Conservation (phyloP, 1,284 basidiomycete species). For the Melampsora larici-populina region DNA sequence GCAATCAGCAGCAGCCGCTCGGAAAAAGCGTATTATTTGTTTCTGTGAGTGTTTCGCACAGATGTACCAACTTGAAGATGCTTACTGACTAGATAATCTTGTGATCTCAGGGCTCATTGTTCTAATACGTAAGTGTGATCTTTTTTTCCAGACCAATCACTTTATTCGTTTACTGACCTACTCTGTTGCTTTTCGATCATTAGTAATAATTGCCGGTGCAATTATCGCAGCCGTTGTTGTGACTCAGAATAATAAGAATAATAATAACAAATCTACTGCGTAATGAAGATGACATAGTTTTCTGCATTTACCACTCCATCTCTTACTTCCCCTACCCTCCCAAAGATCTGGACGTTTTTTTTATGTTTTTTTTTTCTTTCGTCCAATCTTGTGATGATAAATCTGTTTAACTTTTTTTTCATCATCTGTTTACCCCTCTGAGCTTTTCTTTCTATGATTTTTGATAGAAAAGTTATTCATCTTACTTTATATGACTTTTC, state of each 20-base stretch:
- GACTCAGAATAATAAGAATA: conserved; percentile 35
- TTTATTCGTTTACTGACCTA: not conserved
- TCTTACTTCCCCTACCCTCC: not conserved
- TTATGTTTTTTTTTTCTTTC: too few relatives aligned
- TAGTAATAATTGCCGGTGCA: conserved; percentile 22
- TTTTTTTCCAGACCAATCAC: not conserved
- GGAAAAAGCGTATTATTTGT: conserved; percentile 61
- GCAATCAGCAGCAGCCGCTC: conserved; percentile 68
- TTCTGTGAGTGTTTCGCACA: conserved; percentile 43
- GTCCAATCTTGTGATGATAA: too few relatives aligned
- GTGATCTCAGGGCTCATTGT: not conserved
- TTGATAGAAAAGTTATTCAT: too few relatives aligned
- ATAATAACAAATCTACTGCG: not conserved
- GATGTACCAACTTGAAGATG: not conserved
- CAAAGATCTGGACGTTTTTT: too few relatives aligned
- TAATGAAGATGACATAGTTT: not conserved
- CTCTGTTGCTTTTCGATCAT: not conserved
- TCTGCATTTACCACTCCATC: not conserved
- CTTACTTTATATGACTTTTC: too few relatives aligned
- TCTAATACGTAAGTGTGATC: not conserved
- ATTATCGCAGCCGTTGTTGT: conserved; percentile 36
- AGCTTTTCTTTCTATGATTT: too few relatives aligned
- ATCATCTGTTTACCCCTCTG: too few relatives aligned
- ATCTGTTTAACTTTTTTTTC: too few relatives aligned
- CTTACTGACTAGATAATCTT: too few relatives aligned